Evolutionary conservation across 352 stramenopile genomes (phyloP).

Genomic region (Phytophthora niederhauseri): DNA sequence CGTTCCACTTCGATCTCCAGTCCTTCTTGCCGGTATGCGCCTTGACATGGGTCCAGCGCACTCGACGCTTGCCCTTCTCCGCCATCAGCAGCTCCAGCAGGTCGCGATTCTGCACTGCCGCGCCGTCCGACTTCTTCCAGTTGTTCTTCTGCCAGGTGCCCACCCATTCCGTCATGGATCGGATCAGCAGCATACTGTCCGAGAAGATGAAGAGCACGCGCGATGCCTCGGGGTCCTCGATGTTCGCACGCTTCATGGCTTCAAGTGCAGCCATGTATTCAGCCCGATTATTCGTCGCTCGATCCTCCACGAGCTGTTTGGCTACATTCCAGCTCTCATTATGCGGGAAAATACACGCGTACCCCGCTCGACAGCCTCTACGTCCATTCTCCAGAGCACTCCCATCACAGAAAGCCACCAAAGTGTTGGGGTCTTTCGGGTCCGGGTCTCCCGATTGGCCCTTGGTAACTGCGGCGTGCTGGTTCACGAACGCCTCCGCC

Average conservation of each 20-base stretch:
- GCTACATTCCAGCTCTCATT: slow-evolving; percentile 64
- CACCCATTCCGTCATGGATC: slow-evolving; percentile 83
- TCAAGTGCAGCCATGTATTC: slow-evolving; percentile 66
- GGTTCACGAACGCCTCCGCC: slow-evolving; percentile 55
- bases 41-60: slow-evolving; percentile 50
- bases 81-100: slow-evolving; percentile 61
- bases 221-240: slow-evolving; percentile 41
- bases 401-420: slow-evolving; percentile 84
- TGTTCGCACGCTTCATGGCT: slow-evolving; percentile 70
- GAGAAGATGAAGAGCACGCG: slow-evolving; percentile 74
- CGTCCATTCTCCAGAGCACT: slow-evolving; percentile 71
- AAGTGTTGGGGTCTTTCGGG: slow-evolving; percentile 49
- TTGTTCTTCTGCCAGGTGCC: slow-evolving; percentile 61
- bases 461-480: slow-evolving; percentile 26
- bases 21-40: slow-evolving; percentile 62
- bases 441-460: slow-evolving; percentile 37
- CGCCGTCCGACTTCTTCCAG: slow-evolving; percentile 66
- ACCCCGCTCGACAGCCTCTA: slow-evolving; percentile 58
- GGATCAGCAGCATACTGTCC: slow-evolving; percentile 81
- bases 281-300: slow-evolving; percentile 59
- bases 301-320: slow-evolving; percentile 49
- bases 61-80: slow-evolving; percentile 29
- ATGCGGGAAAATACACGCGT: slow-evolving; percentile 82
- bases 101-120: slow-evolving; percentile 65
- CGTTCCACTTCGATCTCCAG: slow-evolving; percentile 79